These are phyloP conservation scores for Lactifluus piperatus DNA, from an alignment of 768 basidiomycete species.

Conservation along the genomic window DNA sequence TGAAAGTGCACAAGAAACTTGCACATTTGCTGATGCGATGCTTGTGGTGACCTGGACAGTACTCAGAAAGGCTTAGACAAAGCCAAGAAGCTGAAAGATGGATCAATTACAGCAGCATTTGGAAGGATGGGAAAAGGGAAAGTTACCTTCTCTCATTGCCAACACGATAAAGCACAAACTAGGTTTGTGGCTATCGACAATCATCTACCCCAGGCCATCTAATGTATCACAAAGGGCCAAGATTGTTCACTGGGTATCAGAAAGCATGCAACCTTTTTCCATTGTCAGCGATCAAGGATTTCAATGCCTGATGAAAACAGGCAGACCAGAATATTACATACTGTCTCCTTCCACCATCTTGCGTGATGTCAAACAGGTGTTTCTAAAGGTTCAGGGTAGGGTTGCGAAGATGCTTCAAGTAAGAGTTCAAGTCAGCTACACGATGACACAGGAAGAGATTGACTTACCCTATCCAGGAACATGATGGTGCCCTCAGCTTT, in stretches of 20 bases:
- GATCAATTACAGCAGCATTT: background rate
- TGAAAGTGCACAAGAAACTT: too few relatives aligned
- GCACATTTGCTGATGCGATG: too few relatives aligned
- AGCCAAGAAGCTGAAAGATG: background rate
- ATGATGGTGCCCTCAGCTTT: constrained; percentile 28
- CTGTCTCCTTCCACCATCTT: constrained; percentile 29
- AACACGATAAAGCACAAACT: too few relatives aligned
- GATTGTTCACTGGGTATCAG: constrained; percentile 31
- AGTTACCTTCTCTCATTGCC: background rate
- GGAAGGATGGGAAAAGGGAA: background rate
- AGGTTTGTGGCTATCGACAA: too few relatives aligned
- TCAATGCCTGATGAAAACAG: constrained; percentile 27
- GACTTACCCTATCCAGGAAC: constrained; percentile 19
- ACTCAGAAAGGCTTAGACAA: background rate
- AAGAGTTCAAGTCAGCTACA: background rate
- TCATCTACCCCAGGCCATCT: too few relatives aligned
- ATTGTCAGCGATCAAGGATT: constrained; percentile 31
- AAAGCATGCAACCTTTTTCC: constrained; percentile 27
- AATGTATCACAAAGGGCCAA: too few relatives aligned
- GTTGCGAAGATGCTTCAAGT: constrained; percentile 21
- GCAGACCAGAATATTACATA: constrained; percentile 28
- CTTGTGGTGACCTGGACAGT: background rate
- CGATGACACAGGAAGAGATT: too few relatives aligned
- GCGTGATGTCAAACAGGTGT: constrained; percentile 27
- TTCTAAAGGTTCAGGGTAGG: constrained; percentile 14